phyloP scores from a whole-genome alignment of 495 filamentous ascomycete species.

The Mycothermus thermophilus region DNA sequence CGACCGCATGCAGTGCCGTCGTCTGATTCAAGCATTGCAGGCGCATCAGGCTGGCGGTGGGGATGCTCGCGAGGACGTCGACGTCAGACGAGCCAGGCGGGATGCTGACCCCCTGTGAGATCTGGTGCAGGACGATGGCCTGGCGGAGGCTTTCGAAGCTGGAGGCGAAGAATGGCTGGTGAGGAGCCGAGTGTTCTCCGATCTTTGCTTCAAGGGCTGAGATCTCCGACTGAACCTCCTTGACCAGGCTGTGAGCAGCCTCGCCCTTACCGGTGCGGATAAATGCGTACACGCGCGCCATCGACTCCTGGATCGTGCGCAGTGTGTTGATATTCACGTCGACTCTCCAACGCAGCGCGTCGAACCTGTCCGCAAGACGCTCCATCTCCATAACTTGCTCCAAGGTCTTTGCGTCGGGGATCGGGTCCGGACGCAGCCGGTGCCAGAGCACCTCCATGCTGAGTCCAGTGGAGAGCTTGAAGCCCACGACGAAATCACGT shows the following conservation, averaged over 20 bases:
- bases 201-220: constrained; percentile 35
- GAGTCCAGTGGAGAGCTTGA: constrained; percentile 57
- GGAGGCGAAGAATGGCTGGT: constrained; percentile 40
- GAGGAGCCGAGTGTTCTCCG: constrained; percentile 25
- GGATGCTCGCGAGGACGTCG: constrained; percentile 31
- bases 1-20: constrained; percentile 30
- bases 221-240: constrained; percentile 44
- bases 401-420: constrained; percentile 30
- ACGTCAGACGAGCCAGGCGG: constrained; percentile 17
- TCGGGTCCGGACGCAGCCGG: constrained; percentile 45
- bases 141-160: constrained; percentile 58
- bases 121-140: constrained; percentile 35
- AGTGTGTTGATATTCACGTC: constrained; percentile 30
- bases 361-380: constrained; percentile 59
- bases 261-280: constrained; percentile 29
- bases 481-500: constrained; percentile 32
- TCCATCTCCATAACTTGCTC: constrained; percentile 48
- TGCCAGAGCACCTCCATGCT: constrained; percentile 81
- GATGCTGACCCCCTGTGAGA: constrained; percentile 10
- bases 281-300: constrained; percentile 36
- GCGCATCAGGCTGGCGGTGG: constrained; percentile 32
- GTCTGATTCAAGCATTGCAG: constrained; percentile 23
- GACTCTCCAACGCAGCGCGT: constrained; percentile 42
- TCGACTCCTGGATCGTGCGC: constrained; percentile 33
- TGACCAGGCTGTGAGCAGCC: constrained; percentile 31